A percentile compares a stretch with the other conserved stretches of the same genome.
phyloP scores from a whole-genome alignment of 495 filamentous ascomycete species.

The Hypoxylon intermedium region DNA sequence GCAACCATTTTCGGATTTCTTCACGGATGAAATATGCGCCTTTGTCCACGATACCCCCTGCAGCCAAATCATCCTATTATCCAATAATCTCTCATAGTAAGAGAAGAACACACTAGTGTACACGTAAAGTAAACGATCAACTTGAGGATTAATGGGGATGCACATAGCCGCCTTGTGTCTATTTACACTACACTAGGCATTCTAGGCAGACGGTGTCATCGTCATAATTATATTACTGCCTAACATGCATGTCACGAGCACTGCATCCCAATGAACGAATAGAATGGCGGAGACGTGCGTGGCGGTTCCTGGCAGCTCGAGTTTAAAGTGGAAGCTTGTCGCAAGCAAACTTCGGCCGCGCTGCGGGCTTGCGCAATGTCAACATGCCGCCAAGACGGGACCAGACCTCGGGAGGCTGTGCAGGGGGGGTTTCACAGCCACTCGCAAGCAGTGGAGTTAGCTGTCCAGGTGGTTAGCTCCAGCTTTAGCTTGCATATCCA shows the following conservation, averaged over 20 bases:
- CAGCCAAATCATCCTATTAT: no score
- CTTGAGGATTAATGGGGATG: neutral
- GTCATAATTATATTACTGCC: slow-evolving; percentile 2
- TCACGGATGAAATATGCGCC: neutral
- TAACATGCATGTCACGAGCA: neutral
- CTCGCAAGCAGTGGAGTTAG: no score
- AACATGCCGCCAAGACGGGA: slow-evolving; percentile 17
- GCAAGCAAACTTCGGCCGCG: slow-evolving; percentile 18
- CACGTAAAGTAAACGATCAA: neutral
- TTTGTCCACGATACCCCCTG: slow-evolving; percentile 6
- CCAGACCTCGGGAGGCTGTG: slow-evolving; percentile 9
- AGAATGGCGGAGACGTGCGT: slow-evolving; percentile 18
- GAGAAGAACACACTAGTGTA: no score
- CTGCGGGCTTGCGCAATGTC: slow-evolving; percentile 25
- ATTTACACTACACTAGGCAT: no score
- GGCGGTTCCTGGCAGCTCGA: slow-evolving; percentile 17
- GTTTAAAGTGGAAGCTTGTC: slow-evolving; percentile 7
- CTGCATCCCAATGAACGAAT: slow-evolving; percentile 18
- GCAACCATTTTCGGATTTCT: no score
- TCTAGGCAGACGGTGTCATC: slow-evolving; percentile 3
- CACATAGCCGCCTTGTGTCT: slow-evolving; percentile 8
- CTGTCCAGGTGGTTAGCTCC: no score
- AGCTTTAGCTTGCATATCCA: neutral
- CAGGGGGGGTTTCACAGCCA: slow-evolving; percentile 25
- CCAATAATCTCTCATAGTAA: no score